Conservation (phyloP, 192 early-diverging fungal genomes). For the Linnemannia schmuckeri region DNA sequence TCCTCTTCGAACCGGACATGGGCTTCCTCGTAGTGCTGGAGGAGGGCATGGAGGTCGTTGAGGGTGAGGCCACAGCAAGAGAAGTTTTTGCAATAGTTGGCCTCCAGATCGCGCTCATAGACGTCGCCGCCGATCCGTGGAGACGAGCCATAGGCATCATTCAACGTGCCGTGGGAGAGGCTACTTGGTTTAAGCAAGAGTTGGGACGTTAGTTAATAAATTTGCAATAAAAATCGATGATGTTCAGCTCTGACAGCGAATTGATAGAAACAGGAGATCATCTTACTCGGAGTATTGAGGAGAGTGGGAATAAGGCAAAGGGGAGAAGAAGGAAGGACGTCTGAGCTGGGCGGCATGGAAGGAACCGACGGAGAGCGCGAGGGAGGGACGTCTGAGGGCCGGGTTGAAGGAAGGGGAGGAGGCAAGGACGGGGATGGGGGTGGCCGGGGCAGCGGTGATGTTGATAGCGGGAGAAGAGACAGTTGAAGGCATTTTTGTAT, state of each 20-base stretch:
- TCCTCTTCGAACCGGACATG: conserved; percentile 93
- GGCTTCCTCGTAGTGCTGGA: conserved; percentile 97
- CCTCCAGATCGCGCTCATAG: conserved; percentile 80
- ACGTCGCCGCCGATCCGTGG: conserved; percentile 38
- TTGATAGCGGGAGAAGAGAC: conserved; percentile 36
- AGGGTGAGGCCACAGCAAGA: conserved; percentile 93
- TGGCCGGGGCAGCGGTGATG: conserved; percentile 19
- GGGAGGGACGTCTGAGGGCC: conserved; percentile 22
- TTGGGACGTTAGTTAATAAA: background rate
- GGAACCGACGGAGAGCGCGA: conserved; percentile 29
- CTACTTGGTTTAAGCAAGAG: background rate
- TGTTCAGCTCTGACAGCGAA: background rate
- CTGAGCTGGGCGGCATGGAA: conserved; percentile 48
- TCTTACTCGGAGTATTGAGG: conserved; percentile 53
- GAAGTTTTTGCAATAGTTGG: conserved; percentile 95
- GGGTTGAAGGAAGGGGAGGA: conserved; percentile 25
- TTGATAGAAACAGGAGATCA: background rate
- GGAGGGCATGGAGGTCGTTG: conserved; percentile 91
- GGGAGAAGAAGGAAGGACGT: conserved; percentile 46
- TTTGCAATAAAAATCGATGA: background rate
- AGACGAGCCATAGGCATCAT: conserved; percentile 40
- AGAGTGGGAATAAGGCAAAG: conserved; percentile 44
- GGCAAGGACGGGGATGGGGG: conserved; percentile 3
- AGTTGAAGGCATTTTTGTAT: conserved; percentile 30
- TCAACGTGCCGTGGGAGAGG: conserved; percentile 12